These are phyloP conservation scores for Yamadazyma nakazawae DNA, from an alignment of 805 yeast species.

Conservation along the genomic window DNA sequence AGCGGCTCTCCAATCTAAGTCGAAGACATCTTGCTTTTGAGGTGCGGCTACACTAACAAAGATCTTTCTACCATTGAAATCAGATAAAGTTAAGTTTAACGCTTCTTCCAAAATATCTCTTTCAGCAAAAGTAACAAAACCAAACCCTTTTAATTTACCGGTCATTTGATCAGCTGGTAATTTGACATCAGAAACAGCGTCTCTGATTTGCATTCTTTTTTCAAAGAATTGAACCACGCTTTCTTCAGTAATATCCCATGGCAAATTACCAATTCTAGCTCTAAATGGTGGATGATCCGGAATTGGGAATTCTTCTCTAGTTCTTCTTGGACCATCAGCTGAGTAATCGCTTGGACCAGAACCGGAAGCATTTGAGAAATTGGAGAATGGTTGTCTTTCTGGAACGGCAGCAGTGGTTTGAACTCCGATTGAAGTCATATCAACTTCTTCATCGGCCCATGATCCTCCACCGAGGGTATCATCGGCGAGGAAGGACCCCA, in stretches of 20 bases:
- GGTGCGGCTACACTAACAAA: slow-evolving; percentile 61
- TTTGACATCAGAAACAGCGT: slow-evolving; percentile 57
- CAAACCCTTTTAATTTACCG: slow-evolving; percentile 60
- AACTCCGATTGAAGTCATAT: slow-evolving; percentile 60
- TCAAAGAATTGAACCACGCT: slow-evolving; percentile 60
- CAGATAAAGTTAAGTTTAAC: slow-evolving; percentile 41
- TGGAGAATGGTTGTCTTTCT: slow-evolving; percentile 25
- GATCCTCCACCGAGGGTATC: slow-evolving; percentile 68
- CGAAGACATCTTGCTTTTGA: slow-evolving; percentile 42
- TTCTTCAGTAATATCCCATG: slow-evolving; percentile 74
- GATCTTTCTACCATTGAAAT: slow-evolving; percentile 48
- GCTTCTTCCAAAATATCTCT: slow-evolving; percentile 51
- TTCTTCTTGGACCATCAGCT: slow-evolving; percentile 33
- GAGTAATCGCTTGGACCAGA: background rate
- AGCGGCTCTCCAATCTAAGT: slow-evolving; percentile 44
- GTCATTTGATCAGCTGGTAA: slow-evolving; percentile 62
- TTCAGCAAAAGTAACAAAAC: slow-evolving; percentile 49
- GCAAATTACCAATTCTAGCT: slow-evolving; percentile 84
- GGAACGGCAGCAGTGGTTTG: slow-evolving; percentile 33
- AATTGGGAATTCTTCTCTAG: slow-evolving; percentile 71
- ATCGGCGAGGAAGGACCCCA: slow-evolving; percentile 80
- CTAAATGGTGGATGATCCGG: slow-evolving; percentile 92
- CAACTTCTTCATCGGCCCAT: slow-evolving; percentile 86
- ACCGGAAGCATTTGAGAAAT: background rate
- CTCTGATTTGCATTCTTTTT: slow-evolving; percentile 48